Conservation (phyloP, 768 basidiomycete species). For the Exidia glandulosa region DNA sequence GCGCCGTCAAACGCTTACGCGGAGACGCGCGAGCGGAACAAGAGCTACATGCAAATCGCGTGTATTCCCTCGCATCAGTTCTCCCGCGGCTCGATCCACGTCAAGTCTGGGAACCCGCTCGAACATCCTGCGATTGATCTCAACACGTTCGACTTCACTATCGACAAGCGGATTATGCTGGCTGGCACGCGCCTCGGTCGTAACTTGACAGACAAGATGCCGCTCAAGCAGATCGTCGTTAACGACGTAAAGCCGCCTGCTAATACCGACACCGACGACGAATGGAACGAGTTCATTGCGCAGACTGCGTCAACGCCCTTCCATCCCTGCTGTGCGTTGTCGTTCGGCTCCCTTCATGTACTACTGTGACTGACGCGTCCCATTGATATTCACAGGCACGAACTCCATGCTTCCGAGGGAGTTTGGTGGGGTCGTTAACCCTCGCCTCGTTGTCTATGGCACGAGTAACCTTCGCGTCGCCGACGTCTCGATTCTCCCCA, state of each 20-base stretch:
- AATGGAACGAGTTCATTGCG: background rate
- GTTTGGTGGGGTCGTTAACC: conserved; percentile 13
- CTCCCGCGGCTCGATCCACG: background rate
- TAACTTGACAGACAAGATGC: background rate
- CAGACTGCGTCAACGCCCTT: background rate
- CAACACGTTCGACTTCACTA: too few species aligned
- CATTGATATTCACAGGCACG: conserved; percentile 1
- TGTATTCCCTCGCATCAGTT: conserved; percentile 1
- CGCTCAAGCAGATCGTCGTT: background rate
- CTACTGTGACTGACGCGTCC: too few species aligned
- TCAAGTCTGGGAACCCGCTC: background rate
- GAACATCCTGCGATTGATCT: background rate
- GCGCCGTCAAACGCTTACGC: background rate
- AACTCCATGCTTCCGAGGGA: conserved; percentile 11
- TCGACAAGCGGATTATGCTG: conserved; percentile 13
- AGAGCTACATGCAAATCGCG: background rate
- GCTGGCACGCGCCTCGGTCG: conserved; percentile 4
- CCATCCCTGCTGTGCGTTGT: background rate
- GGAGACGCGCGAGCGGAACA: background rate
- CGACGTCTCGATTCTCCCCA: conserved; percentile 7
- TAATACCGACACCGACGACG: conserved; percentile 3
- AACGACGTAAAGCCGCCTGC: background rate
- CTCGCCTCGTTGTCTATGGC: conserved; percentile 16
- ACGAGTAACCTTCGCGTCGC: conserved; percentile 17
- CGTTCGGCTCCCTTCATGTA: background rate